Percentiles rank a stretch among this genome's conserved stretches.
Conservation (phyloP, 2,329 filamentous ascomycete genomes). For the Fusarium mexicanum region DNA sequence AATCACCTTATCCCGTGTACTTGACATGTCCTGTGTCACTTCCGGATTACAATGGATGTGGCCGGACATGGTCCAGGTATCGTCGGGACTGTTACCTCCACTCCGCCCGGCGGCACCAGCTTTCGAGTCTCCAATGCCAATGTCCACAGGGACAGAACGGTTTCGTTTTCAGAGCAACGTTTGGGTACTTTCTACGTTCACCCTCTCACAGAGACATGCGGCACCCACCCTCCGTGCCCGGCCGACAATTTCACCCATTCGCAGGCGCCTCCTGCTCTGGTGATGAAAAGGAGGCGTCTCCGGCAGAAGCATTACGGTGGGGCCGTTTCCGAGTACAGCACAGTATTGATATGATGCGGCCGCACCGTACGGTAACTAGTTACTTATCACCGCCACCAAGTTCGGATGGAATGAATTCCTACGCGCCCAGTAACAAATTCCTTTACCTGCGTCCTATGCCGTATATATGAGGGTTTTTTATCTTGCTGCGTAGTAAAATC, state of each 20-base stretch:
- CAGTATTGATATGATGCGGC: conserved; percentile 3
- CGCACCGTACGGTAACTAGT: conserved; percentile 14
- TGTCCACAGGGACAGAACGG: background rate
- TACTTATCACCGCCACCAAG: background rate
- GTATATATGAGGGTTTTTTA: background rate
- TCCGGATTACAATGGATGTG: conserved; percentile 7
- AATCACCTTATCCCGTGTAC: conserved; percentile 6
- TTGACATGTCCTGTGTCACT: conserved; percentile 5
- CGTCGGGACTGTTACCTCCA: conserved; percentile 24
- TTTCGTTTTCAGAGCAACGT: background rate
- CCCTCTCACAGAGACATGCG: conserved; percentile 14
- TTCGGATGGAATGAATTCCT: background rate
- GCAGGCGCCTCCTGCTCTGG: conserved; percentile 11
- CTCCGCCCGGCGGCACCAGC: conserved; percentile 16
- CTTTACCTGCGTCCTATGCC: background rate
- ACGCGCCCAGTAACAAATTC: background rate
- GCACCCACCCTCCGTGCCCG: conserved; percentile 11
- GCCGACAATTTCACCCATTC: conserved; percentile 11
- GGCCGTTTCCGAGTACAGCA: conserved; percentile 29
- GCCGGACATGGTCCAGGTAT: conserved; percentile 33
- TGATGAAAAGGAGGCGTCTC: conserved; percentile 24
- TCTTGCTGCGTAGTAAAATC: background rate
- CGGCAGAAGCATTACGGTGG: conserved; percentile 27
- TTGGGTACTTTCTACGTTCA: background rate
- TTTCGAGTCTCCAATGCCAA: background rate